A percentile compares a stretch with the other conserved stretches of the same genome.
These are phyloP conservation scores for Groenewaldozyma sp. DNA, from an alignment of 1,139 yeast genomes.

Conservation along the genomic window DNA sequence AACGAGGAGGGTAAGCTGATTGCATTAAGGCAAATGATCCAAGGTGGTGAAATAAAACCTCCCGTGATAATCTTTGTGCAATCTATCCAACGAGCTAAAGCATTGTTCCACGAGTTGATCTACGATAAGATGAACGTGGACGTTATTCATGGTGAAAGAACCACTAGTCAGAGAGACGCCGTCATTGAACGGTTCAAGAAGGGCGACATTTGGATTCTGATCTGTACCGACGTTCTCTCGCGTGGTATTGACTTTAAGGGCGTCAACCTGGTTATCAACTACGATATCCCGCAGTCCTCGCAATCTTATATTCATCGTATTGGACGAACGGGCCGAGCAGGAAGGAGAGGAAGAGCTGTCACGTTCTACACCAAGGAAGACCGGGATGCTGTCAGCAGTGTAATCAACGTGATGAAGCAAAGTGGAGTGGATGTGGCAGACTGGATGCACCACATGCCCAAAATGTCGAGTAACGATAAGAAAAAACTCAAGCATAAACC, in stretches of 20 bases:
- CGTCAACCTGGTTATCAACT: constrained; percentile 85
- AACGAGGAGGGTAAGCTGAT: constrained; percentile 89
- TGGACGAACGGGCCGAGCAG: constrained; percentile 98
- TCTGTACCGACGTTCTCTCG: constrained; percentile 91
- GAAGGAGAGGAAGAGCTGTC: constrained; percentile 74
- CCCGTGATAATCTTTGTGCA: constrained; percentile 91
- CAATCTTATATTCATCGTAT: constrained; percentile 96
- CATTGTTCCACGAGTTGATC: constrained; percentile 80
- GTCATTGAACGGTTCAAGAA: constrained; percentile 74
- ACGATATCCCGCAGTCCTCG: constrained; percentile 90
- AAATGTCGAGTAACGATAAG: constrained; percentile 59
- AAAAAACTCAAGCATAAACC: constrained; percentile 52
- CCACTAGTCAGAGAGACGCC: constrained; percentile 79
- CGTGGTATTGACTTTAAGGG: constrained; percentile 98
- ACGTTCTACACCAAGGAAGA: constrained; percentile 94
- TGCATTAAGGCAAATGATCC: constrained; percentile 79
- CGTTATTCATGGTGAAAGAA: constrained; percentile 91
- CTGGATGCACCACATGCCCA: constrained; percentile 79
- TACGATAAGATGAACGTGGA: constrained; percentile 91
- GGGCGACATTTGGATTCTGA: constrained; percentile 93
- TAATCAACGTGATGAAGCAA: constrained; percentile 89
- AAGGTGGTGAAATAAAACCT: constrained; percentile 75
- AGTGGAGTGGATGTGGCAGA: constrained; percentile 66
- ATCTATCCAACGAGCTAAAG: constrained; percentile 88
- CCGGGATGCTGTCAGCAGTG: constrained; percentile 62